Base-by-base conservation (phyloP, 768 basidiomycete genomes). In the Trametes elegans region DNA sequence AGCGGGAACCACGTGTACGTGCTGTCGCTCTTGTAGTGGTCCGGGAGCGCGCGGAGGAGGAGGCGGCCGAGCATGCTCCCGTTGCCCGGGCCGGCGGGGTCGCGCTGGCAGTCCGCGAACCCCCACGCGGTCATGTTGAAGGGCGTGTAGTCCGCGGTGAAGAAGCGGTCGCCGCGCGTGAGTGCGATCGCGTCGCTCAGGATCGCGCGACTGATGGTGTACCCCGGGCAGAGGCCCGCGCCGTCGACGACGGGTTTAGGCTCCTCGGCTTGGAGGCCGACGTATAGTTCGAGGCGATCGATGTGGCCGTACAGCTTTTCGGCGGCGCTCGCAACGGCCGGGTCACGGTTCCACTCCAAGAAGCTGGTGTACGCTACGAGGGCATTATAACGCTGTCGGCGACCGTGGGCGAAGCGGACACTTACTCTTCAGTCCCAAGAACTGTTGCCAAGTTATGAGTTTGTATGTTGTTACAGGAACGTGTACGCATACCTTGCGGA, bases 1-100 rank as follows among this genome's bases (percentile, higher is more conserved):
- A 93, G 75, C n/a, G 91, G 88, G 84, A 92, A 93, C 81, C 88
- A 91, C 3, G 91, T 83, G 66, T 89, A 93, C 42, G 81, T 72
- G 55, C 86, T 88, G 66, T 87, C 83, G 54, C 80, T 77, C 0
- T 79, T 76, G 70, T 78, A 93, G 64, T 89, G 72, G 44, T 82
- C 70, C 1, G 91, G 90, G 1, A 93, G 77, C 18, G 81, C 83
- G 41, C 91, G 87, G 44, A 90, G 73, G 69, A 93, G 72, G 28
- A 93, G 78, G 29, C 85, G 80, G 7, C 86, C 89, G 35, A 92
- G 79, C 11, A 80, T 87, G 68, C 85, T 86, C 19, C 90, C 90
- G 60, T 87, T 88, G 24, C 89, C 89, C 54, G 82, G 85, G 3
- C 79, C 89, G 34, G 75, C 75, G 26, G 83, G 72, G 61, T 91